Evolutionary conservation across 2,329 filamentous ascomycete genomes (phyloP), one percentile per base, ranked within the genome.

Genomic region (Aspergillus phoenicis): DNA sequence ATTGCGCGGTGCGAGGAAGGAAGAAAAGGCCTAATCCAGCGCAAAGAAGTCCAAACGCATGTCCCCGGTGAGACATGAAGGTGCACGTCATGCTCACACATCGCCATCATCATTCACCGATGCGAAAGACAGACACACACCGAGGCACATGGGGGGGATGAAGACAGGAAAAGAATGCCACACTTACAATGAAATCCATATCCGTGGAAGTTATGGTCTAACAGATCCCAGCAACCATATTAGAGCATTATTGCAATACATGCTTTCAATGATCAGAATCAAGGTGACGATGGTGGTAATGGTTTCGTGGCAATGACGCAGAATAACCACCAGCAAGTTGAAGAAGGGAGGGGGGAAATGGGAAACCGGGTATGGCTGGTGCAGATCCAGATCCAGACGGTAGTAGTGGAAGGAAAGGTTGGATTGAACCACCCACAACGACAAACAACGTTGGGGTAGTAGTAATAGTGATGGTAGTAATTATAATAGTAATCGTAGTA

Each of bases 171-270:
- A 52, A 54, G 33, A 57, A 45, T 48, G 38, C 20, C 8, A 78
- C 78, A 78, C 78, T 71, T 66, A 80, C 78, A 70, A 79, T 79
- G 66, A 80, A 79, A 75, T 80, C 78, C 78, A 80, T 80, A 59
- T 66, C 65, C 59, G 65, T 62, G 47, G 63, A 64, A 64, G 67
- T 73, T 68, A 72, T 61, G 62, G 65, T 68, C 64, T 65, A 66
- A 59, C 63, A 67, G 58, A 61, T 64, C 67, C 64, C 58, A 65
- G 60, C 64, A 66, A 68, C 63, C 65, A 67, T 60, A 64, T 70
- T 67, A 75, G 58, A 61, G 67, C 70, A 75, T 74, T 61, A 64
- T 71, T 64, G 65, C 67, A 68, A 68, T 68, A 67, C 73, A 76
- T 77, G 66, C 69, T 72, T 68, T 66, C 67, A 60, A 63, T 63